Base-by-base conservation (phyloP, 2,329 filamentous ascomycete species). In the Trichophyton schoenleinii region DNA sequence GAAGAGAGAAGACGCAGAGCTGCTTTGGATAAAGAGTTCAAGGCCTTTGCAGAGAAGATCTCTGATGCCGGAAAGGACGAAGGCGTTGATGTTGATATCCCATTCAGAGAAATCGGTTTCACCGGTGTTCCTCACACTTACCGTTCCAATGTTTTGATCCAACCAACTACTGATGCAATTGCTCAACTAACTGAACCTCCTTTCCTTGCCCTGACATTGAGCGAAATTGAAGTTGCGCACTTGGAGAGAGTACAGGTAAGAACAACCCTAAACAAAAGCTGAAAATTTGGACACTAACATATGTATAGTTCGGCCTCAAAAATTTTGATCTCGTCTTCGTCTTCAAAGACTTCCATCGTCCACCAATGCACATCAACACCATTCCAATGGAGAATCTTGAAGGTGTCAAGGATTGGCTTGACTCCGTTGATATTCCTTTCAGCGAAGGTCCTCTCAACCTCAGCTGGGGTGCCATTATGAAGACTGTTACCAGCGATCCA, bases 391-490 rank as follows among this genome's bases (percentile, higher is more conserved):
- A 99, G 71, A 89, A 87, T 2, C 81, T 99, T 2, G 94, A 99
- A 67, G 87, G 89, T 60, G 92, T 99, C 67, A 97, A 97, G 75
- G 95, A 99, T 71, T 99, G 94, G 86, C 83, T 99, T 8, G 92
- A 99, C 74, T 91, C 87, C 0, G 91, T 94, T 57, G 92, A 99
- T 70, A 95, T 99, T 70, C 87, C 94, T 18, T 97, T 87, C 78
- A 88, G 85, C 11, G 95, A 99, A 75, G 94, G 94, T 62, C 94
- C 92, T 0, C 84, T 99, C 67, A 99, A 99, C 78, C 81, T 99
- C 62, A 97, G 97, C 80, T 99, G 94, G 94, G 88, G 89, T 9
- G 96, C 91, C 15, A 99, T 99, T 71, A 99, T 99, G 91, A 99
- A 99, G 81, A 99, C 94, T 0, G 91, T 99, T 28, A 92, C 88